These are phyloP conservation scores for Sporobolomyces phaffii DNA, from an alignment of 768 basidiomycete species.

Conservation along the genomic window DNA sequence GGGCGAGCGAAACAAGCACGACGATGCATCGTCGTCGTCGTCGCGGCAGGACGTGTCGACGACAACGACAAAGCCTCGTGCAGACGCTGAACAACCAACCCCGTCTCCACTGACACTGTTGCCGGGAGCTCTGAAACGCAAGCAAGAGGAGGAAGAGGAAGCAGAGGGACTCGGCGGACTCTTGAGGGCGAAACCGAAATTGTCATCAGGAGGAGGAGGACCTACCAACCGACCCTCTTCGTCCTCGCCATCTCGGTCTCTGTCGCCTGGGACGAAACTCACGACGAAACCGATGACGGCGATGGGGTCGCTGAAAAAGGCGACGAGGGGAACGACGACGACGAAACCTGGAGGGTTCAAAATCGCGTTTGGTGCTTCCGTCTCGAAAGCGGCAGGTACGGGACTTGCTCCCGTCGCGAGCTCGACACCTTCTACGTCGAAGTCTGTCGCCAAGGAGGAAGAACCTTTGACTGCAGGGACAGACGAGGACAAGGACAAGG, in stretches of 20 bases:
- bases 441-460: too few relatives aligned
- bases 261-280: too few relatives aligned
- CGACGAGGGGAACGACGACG: neutral
- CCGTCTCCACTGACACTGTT: neutral
- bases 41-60: too few relatives aligned
- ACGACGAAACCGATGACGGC: neutral
- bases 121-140: constrained; percentile 20
- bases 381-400: neutral
- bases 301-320: neutral
- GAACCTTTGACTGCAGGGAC: too few relatives aligned
- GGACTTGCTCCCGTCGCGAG: neutral
- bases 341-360: constrained; percentile 22
- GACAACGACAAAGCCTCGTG: neutral
- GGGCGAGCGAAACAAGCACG: too few relatives aligned
- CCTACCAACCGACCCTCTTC: neutral
- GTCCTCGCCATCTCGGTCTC: neutral
- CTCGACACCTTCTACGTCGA: too few relatives aligned
- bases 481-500: neutral
- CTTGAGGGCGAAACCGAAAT: neutral
- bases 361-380: constrained; percentile 6
- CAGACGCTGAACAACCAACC: neutral
- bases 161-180: constrained; percentile 17
- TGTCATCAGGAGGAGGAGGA: neutral
- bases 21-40: too few relatives aligned
- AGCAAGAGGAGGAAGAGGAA: constrained; percentile 27